Percentiles rank a stretch among this genome's conserved stretches.
Evolutionary conservation across 306 rosid species (phyloP).

Genomic region (Luffa acutangula): DNA sequence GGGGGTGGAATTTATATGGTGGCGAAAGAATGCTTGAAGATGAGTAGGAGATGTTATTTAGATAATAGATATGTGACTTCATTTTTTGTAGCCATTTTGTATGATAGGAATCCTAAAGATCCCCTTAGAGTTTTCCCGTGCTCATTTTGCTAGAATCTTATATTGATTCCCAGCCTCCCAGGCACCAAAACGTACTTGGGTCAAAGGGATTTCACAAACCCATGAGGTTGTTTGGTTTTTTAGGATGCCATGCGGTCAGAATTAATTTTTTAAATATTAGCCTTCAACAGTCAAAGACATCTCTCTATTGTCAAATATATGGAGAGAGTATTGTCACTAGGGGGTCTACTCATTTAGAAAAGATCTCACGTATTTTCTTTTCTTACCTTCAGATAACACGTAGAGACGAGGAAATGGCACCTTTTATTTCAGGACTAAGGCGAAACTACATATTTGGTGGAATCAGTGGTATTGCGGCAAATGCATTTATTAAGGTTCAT

Average conservation of each 20-base stretch:
- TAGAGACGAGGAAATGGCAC: slow-evolving; percentile 94
- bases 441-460: slow-evolving; percentile 94
- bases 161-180: neutral
- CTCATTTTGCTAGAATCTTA: neutral
- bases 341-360: slow-evolving; percentile 9
- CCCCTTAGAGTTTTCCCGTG: neutral
- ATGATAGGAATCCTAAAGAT: neutral
- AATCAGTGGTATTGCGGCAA: slow-evolving; percentile 80
- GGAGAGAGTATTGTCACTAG: neutral
- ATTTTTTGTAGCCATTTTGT: neutral
- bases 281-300: neutral
- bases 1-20: neutral
- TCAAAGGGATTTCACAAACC: neutral
- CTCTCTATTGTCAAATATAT: neutral
- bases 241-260: neutral
- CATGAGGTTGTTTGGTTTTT: neutral
- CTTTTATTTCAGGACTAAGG: slow-evolving; percentile 68
- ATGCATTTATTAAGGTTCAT: slow-evolving; percentile 66
- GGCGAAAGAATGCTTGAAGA: neutral
- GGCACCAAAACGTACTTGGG: neutral
- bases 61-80: neutral
- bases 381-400: slow-evolving; percentile 70
- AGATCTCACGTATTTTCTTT: slow-evolving; percentile 13
- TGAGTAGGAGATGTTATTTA: neutral
- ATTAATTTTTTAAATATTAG: neutral